Base-by-base conservation (phyloP, 768 basidiomycete genomes). In the Myochromella boudieri region DNA sequence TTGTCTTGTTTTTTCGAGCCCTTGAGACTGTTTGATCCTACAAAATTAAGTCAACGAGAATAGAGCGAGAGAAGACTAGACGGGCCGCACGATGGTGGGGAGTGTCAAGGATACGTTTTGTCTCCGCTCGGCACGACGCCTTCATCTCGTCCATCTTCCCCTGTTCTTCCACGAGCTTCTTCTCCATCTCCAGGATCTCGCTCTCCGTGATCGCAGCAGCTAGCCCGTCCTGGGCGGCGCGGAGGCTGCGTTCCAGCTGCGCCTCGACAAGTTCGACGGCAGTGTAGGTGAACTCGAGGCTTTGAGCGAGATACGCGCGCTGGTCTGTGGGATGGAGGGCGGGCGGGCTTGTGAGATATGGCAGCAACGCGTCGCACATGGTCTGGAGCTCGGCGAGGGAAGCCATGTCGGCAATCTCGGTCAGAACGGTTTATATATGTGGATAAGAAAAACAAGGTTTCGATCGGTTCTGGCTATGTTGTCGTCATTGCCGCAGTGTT, bases 261-360 rank as follows among this genome's bases (percentile, higher is more conserved):
- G 47, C 52, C 12, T 53, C 52, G 28, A 53, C 52, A 21, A 53
- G 52, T 14, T 53, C 52, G 20, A 53, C 52, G 31, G 52, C 52
- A 14, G 52, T 43, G 22, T 53, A 53, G n/a, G 52, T 48, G 26
- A 53, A 53, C 32, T 53, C 52, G 39, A 53, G 48, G 40, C 44
- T 46, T 15, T 47, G 48, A 29, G 29, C 34, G 36, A 53, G 52
- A 32, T 53, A 53, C 15, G 48, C 31, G 41, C 46, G 48, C 27
- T 46, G 48, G 7, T 49, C 43, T 12, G 33, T 7, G 28, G 4
- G 44, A 9, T 8, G 29, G 17, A 53, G 47, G 17, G 21, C 11
- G 1, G 48, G 52, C 1, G 52, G 52, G 21, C 24, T 48, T 10
- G 44, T 36, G 44, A 53, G 52, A 26, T 33, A 49, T 1, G 52